Base-by-base conservation (phyloP, 345 rosid species). In the Citrus medica region DNA sequence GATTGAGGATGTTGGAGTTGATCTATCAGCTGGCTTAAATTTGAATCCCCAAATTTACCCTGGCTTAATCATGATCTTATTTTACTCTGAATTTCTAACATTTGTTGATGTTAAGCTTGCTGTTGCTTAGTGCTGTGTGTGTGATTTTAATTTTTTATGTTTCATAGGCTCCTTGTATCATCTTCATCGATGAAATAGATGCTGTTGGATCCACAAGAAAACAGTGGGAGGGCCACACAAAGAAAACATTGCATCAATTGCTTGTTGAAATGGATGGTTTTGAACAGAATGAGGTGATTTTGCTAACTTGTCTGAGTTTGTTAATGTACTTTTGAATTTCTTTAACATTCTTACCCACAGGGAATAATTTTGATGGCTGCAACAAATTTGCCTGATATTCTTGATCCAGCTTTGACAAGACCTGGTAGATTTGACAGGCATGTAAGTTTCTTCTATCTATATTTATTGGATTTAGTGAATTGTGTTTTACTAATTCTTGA, bases 241-340 rank as follows among this genome's bases (percentile, higher is more conserved):
- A 96, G 92, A 96, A 94, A 86, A 96, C 98, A n/a, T 82, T 96
- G 86, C 98, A 96, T 85, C 99, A 96, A 80, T 82, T 96, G 69
- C 99, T 96, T 71, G 99, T 94, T 37, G 98, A 96, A 86, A 96
- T 96, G 99, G 99, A 92, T 88, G 99, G 99, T 79, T 96, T 96
- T 85, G 98, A 96, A 82, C 97, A 94, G 82, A 94, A 96, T 84
- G 98, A 92, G 99, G 98, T 92, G 87, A 4, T 79, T 10, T 58
- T 46, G 77, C 38, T 71, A 68, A 68, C 46, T 76, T 73, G 30
- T 37, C 9, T 33, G 40, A 71, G 51, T 19, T 16, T 51, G 27
- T 62, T 32, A 21, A 19, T 53, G 37, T 59, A 24, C 69, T 79
- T 76, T 51, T 76, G 24, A 82, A 67, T 68, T 51, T 42, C 59